Evolutionary conservation across 805 yeast species (phyloP).

Genomic region (Lipomyces anomalus): DNA sequence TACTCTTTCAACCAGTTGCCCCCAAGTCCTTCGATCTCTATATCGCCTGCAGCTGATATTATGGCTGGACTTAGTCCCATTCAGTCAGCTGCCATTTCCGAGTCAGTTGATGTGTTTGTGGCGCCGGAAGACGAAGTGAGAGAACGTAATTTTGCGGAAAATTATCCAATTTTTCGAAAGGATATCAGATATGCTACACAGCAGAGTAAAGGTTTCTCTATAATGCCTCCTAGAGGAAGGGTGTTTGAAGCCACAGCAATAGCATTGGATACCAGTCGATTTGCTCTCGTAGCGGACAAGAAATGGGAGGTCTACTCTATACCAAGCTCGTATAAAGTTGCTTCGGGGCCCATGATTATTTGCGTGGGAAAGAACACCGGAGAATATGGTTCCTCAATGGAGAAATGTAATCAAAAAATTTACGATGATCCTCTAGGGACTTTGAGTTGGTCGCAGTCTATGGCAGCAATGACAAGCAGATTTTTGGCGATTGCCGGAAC

Average conservation of each 20-base stretch:
- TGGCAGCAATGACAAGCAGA: constrained; percentile 45
- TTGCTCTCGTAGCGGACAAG: constrained; percentile 60
- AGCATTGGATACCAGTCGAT: constrained; percentile 57
- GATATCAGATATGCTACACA: constrained; percentile 51
- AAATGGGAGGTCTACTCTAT: constrained; percentile 71
- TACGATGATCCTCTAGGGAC: constrained; percentile 8
- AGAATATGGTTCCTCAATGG: constrained; percentile 51
- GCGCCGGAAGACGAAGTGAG: constrained; percentile 34
- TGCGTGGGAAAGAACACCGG: constrained; percentile 69
- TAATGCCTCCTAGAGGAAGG: constrained; percentile 40
- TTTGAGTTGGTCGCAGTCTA: constrained; percentile 28
- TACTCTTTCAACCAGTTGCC: not conserved
- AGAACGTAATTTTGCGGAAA: constrained; percentile 65
- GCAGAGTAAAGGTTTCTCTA: constrained; percentile 42
- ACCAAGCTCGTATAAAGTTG: constrained; percentile 37
- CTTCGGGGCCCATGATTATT: constrained; percentile 47
- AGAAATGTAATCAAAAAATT: constrained; percentile 14
- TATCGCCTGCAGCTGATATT: not conserved
- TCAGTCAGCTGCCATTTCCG: constrained; percentile 14
- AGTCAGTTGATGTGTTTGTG: constrained; percentile 15
- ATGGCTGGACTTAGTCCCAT: not conserved
- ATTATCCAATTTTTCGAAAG: constrained; percentile 76
- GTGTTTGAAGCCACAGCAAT: constrained; percentile 52
- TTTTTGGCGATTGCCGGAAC: constrained; percentile 66
- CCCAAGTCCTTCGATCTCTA: not conserved